Base-by-base conservation (phyloP, 192 early-diverging fungal species). In the Mortierella alpina region DNA sequence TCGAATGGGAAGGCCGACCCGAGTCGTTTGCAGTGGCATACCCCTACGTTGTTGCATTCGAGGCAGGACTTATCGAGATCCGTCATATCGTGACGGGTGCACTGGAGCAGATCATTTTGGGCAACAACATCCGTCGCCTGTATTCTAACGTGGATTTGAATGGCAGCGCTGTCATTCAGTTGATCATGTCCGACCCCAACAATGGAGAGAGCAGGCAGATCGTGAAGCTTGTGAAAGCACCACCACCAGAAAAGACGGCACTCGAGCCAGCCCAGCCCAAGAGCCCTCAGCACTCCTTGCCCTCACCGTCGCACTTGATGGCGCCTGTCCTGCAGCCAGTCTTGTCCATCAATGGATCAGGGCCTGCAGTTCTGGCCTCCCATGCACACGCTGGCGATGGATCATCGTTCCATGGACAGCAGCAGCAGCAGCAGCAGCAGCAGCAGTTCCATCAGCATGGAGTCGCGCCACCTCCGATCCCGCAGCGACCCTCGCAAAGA, bases 11-110 rank as follows among this genome's bases (percentile, higher is more conserved):
- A 42, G 97, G 97, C 6, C 72, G 86, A 4, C 97, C 97, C 15
- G 90, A 87, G 18, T 87, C 92, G 45, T 99, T 97, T 85, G 77
- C 94, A 40, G 88, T 92, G 46, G 74, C 88, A 44, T 88, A 93
- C 54, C 96, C 95, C 41, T 99, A 96, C 69, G 85, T 99, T 45
- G 79, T 98, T 70, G 96, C 96, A 0, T 97, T 96, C 77, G 95
- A 98, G 56, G 82, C 90, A 6, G 88, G 85, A 59, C 93, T 98
- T 73, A 94, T 99, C 76, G 97, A 99, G 82, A 84, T 99, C 44
- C 90, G 93, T 56, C 85, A 96, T 75, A 86, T 95, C 7, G 91
- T 94, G 62, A 94, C 92, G 0, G 94, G 77, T 4, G 77, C 70
- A 7, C 46, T 80, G 70, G 77, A 80, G 18, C 77, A 80, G 41